Evolutionary conservation across 345 rosid species (phyloP), one percentile per base, ranked within the genome.

Genomic region (Tarenaya hassleriana): DNA sequence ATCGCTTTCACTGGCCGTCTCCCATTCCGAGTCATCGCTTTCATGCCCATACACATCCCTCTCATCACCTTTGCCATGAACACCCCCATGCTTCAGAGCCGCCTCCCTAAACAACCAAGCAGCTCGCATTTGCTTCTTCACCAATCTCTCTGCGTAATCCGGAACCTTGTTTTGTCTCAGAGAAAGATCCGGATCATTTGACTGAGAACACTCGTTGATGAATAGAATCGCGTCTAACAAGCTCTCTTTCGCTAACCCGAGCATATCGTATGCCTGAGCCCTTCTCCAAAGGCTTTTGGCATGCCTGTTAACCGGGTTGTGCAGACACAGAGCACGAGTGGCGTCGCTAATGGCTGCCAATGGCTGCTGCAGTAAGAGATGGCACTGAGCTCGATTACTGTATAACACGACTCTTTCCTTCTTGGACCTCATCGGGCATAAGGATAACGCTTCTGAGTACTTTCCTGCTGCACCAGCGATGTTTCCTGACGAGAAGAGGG

Each of bases 261-360:
- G 75, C 92, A 92, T 92, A 69, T 92, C 99, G 56, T 86, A 92
- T 19, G 97, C 95, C 63, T 92, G 97, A 54, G 99, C 95, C 73
- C 99, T 83, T 63, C 97, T 85, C 97, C 99, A 92, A 0, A 88
- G 95, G 69, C 95, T 85, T 74, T 88, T 92, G 14, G 95, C 99
- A 63, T 92, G 97, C 13, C 91, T 79, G 66, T 88, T 92, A 14
- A 77, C 78, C 0, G 99, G 95, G 67, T 70, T 83, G 58, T 92
- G 95, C 57, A 88, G 80, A 63, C 91, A 77, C 34, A 92, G 83
- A 7, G 97, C 95, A 27, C 70, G 86, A 3, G 99, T 88, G 15
- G 97, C 95, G 63, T 92, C 97, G 13, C 95, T 85, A 60, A 92
- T 85, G 15, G 97, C 99, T 55, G 83, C 79, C 65, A 78, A 31